Conservation (phyloP, 2,329 filamentous ascomycete genomes). For the Diplocarpon rosae region DNA sequence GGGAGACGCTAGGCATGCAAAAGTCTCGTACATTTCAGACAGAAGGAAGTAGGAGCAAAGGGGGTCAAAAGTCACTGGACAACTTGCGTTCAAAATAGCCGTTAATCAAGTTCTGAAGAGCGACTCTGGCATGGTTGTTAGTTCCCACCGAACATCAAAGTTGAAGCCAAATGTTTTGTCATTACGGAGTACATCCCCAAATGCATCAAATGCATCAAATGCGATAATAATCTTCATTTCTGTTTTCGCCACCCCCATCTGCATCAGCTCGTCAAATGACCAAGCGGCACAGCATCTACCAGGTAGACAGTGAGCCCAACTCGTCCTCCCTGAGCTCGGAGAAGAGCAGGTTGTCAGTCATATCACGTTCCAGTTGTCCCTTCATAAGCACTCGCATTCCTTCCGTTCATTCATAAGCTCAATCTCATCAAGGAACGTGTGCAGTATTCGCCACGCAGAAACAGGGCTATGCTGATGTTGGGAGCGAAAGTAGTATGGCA, state of each 20-base stretch:
- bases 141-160: too few species aligned
- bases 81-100: too few species aligned
- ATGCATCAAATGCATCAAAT: neutral
- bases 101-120: too few species aligned
- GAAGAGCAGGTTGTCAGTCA: constrained; percentile 5
- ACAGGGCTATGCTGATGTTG: constrained; percentile 18
- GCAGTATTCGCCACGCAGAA: constrained; percentile 16
- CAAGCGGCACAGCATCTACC: constrained; percentile 1
- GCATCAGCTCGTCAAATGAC: constrained; percentile 1
- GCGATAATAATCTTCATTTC: neutral
- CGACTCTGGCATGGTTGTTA: too few species aligned
- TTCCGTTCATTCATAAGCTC: constrained; percentile 11
- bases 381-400: neutral
- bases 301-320: neutral
- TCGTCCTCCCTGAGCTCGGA: neutral
- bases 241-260: neutral
- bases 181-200: neutral
- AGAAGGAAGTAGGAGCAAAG: too few species aligned
- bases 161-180: neutral
- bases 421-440: constrained; percentile 8
- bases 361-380: constrained; percentile 1
- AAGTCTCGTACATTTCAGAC: too few species aligned
- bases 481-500: constrained; percentile 12
- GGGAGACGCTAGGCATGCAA: too few species aligned
- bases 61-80: too few species aligned